Evolutionary conservation across 345 rosid genomes (phyloP).

Genomic region (Boechera retrofracta): DNA sequence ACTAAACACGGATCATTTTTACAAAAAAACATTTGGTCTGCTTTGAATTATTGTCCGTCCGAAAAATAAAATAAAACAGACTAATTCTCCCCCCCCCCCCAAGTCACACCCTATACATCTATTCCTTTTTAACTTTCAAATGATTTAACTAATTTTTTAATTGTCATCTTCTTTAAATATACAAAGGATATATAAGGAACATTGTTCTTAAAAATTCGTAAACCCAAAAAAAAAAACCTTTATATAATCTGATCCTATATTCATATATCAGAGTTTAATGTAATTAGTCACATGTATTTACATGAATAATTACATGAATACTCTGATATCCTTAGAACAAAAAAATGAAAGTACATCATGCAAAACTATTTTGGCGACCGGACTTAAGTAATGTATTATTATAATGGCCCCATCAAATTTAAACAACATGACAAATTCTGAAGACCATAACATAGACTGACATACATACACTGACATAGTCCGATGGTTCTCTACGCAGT

Average conservation of each 20-base stretch:
- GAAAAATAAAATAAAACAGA: too few species aligned
- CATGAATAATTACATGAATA: too few species aligned
- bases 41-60: too few species aligned
- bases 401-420: constrained; percentile 21
- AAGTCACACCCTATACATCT: neutral
- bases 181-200: neutral
- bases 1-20: too few species aligned
- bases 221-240: too few species aligned
- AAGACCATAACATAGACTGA: constrained; percentile 16
- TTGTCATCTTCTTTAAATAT: too few species aligned
- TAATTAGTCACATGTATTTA: too few species aligned
- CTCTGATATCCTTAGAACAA: neutral
- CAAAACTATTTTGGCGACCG: neutral
- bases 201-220: too few species aligned
- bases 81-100: too few species aligned
- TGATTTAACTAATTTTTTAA: neutral
- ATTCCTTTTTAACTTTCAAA: neutral
- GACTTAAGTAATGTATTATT: neutral
- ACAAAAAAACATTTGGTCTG: too few species aligned
- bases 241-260: too few species aligned
- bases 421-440: constrained; percentile 20
- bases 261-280: too few species aligned
- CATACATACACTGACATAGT: neutral
- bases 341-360: neutral
- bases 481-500: constrained; percentile 21